phyloP scores from a whole-genome alignment of 768 basidiomycete genomes.

The Baorangia bicolor region DNA sequence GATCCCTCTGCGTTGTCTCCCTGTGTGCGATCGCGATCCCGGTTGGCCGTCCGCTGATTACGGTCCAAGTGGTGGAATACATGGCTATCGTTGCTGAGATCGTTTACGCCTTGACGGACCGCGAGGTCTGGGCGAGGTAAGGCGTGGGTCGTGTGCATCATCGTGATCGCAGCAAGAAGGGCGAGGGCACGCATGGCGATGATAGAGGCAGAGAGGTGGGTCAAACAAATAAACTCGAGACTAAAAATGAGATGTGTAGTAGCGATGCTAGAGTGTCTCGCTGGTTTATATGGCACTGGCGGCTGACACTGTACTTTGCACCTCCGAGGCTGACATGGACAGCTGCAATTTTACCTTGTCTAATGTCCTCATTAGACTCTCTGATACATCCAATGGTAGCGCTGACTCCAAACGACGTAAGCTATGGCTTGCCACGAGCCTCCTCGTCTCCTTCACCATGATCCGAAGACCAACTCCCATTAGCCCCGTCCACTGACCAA shows the following conservation, averaged over 20 bases:
- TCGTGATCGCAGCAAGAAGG: slow-evolving; percentile 27
- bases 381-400: neutral
- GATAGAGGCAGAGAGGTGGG: slow-evolving; percentile 11
- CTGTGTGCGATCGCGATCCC: slow-evolving; percentile 5
- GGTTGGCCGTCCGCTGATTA: slow-evolving; percentile 26
- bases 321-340: slow-evolving; percentile 24
- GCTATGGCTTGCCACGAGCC: neutral
- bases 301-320: slow-evolving; percentile 22
- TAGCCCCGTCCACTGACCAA: neutral
- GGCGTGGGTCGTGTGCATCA: slow-evolving; percentile 18
- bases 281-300: slow-evolving; percentile 20
- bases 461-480: neutral
- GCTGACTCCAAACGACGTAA: neutral
- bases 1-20: neutral
- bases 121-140: slow-evolving; percentile 27
- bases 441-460: neutral
- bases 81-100: slow-evolving; percentile 21
- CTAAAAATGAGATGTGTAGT: neutral
- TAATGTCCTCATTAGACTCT: neutral
- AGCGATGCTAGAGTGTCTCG: neutral
- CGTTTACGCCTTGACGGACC: slow-evolving; percentile 11
- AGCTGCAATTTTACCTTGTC: neutral
- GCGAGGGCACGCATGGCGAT: slow-evolving; percentile 27
- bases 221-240: slow-evolving; percentile 6
- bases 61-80: slow-evolving; percentile 32